phyloP scores from a whole-genome alignment of 345 rosid genomes.

The Populus simonii region DNA sequence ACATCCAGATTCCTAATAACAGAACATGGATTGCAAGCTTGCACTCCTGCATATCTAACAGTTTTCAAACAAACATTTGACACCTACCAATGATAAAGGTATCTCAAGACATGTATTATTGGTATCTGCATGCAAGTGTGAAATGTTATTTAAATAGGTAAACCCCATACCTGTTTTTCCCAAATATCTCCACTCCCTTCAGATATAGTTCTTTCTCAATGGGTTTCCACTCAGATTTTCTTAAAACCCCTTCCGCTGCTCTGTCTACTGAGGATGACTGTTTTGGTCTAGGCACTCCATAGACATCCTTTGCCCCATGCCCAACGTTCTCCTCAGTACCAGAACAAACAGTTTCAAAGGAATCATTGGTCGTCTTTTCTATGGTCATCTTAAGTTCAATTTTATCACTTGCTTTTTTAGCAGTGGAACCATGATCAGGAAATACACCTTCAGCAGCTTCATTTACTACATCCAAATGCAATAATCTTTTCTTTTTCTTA shows the following conservation, averaged over 20 bases:
- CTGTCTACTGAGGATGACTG: conserved; percentile 23
- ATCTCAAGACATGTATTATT: background rate
- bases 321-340: conserved; percentile 29
- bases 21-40: background rate
- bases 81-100: background rate
- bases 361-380: conserved; percentile 20
- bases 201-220: conserved; percentile 84
- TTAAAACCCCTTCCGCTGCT: conserved; percentile 5
- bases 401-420: conserved; percentile 25
- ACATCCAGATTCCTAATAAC: background rate
- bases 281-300: conserved; percentile 39
- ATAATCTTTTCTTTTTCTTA: conserved; percentile 62
- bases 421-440: conserved; percentile 19
- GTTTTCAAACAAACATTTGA: background rate
- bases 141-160: conserved; percentile 19
- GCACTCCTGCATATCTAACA: background rate
- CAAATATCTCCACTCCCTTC: conserved; percentile 96
- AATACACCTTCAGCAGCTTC: conserved; percentile 22
- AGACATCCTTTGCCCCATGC: conserved; percentile 26
- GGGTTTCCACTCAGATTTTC: conserved; percentile 65
- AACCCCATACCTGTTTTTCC: conserved; percentile 78
- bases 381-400: conserved; percentile 33
- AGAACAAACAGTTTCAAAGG: conserved; percentile 22
- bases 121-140: conserved; percentile 9
- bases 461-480: conserved; percentile 20